phyloP scores from a whole-genome alignment of 495 filamentous ascomycete species.

The Lichina pygmaea region DNA sequence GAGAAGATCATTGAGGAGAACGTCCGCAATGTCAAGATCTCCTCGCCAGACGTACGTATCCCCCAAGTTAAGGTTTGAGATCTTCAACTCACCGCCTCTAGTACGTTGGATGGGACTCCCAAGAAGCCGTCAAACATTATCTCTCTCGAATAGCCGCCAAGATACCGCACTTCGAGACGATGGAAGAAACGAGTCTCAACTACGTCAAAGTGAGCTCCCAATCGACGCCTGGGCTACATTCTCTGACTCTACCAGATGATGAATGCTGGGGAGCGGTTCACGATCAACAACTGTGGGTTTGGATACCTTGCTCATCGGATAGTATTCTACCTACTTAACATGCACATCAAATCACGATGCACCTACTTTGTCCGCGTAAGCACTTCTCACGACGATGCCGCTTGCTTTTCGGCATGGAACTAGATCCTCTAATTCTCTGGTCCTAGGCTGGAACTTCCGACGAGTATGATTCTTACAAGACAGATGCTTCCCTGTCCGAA shows the following conservation, averaged over 20 bases:
- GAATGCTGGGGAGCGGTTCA: conserved; percentile 77
- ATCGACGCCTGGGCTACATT: background rate
- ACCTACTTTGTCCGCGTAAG: conserved; percentile 77
- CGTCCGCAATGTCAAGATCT: conserved; percentile 90
- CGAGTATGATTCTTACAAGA: conserved; percentile 71
- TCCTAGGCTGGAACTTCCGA: conserved; percentile 29
- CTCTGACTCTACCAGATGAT: conserved; percentile 38
- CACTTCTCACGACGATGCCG: conserved; percentile 6
- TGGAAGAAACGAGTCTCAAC: conserved; percentile 79
- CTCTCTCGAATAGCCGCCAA: conserved; percentile 66
- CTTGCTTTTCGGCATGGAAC: background rate
- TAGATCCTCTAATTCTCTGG: background rate
- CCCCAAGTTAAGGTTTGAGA: background rate
- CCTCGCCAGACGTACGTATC: conserved; percentile 62
- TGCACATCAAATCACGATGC: conserved; percentile 79
- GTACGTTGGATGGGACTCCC: conserved; percentile 73
- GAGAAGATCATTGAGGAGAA: conserved; percentile 90
- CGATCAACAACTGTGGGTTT: conserved; percentile 86
- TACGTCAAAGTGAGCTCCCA: conserved; percentile 49
- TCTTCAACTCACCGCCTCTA: conserved; percentile 12
- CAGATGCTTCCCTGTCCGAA: conserved; percentile 57
- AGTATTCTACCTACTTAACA: conserved; percentile 90
- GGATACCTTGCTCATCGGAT: conserved; percentile 89
- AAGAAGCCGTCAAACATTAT: conserved; percentile 81
- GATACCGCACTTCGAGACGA: conserved; percentile 89